Percentiles rank a stretch among this genome's conserved stretches.
Conservation (phyloP, 768 basidiomycete genomes). For the Agaricus blazei region DNA sequence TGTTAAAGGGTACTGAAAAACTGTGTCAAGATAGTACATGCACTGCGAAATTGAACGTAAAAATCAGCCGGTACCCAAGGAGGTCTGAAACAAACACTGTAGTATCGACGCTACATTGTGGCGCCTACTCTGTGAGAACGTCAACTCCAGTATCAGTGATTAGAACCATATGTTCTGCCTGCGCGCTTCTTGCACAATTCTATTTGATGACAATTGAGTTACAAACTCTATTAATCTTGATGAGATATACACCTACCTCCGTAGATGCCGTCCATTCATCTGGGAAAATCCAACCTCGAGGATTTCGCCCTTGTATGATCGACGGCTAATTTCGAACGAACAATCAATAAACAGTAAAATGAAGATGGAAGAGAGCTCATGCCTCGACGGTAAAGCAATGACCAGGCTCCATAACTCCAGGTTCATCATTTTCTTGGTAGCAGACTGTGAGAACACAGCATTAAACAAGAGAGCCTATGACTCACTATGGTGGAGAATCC, state of each 20-base stretch:
- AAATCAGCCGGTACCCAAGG: background rate
- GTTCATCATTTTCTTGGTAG: constrained; percentile 69
- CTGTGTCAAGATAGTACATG: no score
- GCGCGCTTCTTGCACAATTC: constrained; percentile 80
- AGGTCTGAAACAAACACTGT: background rate
- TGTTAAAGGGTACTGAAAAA: background rate
- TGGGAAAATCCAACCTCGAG: constrained; percentile 73
- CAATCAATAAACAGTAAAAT: background rate
- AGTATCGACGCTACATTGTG: background rate
- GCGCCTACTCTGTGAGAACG: constrained; percentile 51
- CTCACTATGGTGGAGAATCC: constrained; percentile 76
- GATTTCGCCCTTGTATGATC: constrained; percentile 69
- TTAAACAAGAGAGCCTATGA: constrained; percentile 1
- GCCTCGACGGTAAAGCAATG: constrained; percentile 95
- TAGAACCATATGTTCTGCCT: constrained; percentile 85
- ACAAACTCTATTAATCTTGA: background rate
- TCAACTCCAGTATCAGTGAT: constrained; percentile 79
- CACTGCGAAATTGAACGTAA: no score
- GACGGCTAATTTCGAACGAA: constrained; percentile 44
- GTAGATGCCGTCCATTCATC: constrained; percentile 95
- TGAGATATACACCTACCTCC: constrained; percentile 41
- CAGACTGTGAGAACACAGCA: background rate
- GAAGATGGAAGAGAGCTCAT: constrained; percentile 7
- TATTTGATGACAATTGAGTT: constrained; percentile 19
- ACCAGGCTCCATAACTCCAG: constrained; percentile 75